Conservation (phyloP, 106 monocot species). For the Phalaenopsis equestris region DNA sequence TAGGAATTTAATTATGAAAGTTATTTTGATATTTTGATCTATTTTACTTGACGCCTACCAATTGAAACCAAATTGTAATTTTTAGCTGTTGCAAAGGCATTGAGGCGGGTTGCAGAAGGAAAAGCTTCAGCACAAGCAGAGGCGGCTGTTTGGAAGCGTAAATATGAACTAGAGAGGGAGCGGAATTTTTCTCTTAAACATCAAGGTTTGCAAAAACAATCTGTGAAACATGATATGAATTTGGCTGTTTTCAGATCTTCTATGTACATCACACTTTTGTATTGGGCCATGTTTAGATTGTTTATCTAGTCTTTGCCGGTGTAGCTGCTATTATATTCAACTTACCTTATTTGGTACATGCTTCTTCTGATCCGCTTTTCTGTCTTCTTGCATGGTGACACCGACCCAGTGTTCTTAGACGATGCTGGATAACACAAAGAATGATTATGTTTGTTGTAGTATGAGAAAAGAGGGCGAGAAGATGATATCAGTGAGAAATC, state of each 20-base stretch:
- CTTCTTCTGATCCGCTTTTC: no score
- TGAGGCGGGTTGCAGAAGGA: constrained; percentile 78
- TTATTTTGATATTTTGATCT: not conserved
- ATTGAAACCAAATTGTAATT: constrained; percentile 18
- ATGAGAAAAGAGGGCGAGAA: no score
- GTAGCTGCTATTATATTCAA: not conserved
- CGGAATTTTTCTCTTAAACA: constrained; percentile 32
- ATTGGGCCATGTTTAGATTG: not conserved
- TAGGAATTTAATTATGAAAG: not conserved
- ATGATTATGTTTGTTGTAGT: no score
- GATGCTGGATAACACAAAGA: no score
- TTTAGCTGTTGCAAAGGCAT: constrained; percentile 86
- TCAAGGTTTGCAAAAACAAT: constrained; percentile 41
- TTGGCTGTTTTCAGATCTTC: not conserved
- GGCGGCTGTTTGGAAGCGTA: constrained; percentile 86
- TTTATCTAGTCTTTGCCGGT: not conserved
- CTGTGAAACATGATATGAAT: not conserved
- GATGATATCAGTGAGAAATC: no score
- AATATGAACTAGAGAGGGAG: constrained; percentile 81
- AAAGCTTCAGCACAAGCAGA: constrained; percentile 87
- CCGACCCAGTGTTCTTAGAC: no score
- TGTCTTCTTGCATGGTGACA: no score
- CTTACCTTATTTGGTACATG: no score
- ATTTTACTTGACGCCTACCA: not conserved
- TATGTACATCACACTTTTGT: not conserved